phyloP scores from a whole-genome alignment of 306 rosid genomes.

The Hippophae tibetana region DNA sequence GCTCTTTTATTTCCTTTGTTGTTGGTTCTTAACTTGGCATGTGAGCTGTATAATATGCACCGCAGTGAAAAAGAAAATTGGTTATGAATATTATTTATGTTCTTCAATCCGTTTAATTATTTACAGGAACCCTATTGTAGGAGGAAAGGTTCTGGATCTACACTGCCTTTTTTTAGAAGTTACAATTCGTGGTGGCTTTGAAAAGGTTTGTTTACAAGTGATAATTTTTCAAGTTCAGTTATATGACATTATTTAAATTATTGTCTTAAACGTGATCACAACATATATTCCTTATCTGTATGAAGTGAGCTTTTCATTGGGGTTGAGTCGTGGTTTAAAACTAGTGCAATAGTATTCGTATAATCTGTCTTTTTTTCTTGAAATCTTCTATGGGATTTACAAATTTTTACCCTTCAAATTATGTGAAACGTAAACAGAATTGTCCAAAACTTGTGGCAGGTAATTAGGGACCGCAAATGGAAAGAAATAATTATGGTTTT shows the following conservation, averaged over 20 bases:
- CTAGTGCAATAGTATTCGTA: neutral
- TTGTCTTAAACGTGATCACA: constrained; percentile 13
- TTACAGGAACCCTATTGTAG: constrained; percentile 57
- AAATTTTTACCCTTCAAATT: neutral
- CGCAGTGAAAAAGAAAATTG: constrained; percentile 2
- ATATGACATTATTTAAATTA: neutral
- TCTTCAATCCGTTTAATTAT: constrained; percentile 5
- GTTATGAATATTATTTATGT: neutral
- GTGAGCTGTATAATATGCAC: neutral
- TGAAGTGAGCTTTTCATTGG: neutral
- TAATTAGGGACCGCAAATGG: constrained; percentile 69
- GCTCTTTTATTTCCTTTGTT: too few relatives aligned
- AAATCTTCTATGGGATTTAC: neutral
- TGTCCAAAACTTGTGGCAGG: constrained; percentile 36
- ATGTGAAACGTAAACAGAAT: neutral
- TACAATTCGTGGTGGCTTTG: constrained; percentile 71
- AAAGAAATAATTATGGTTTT: constrained; percentile 54
- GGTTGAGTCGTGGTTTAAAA: constrained; percentile 8
- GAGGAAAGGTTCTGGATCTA: constrained; percentile 69
- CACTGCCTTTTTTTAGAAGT: constrained; percentile 70
- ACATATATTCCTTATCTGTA: neutral
- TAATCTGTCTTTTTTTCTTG: neutral
- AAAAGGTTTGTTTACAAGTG: constrained; percentile 41
- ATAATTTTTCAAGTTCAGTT: neutral
- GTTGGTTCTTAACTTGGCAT: neutral